Evolutionary conservation across 2,329 filamentous ascomycete genomes (phyloP).

Genomic region (Colletotrichum noveboracense): DNA sequence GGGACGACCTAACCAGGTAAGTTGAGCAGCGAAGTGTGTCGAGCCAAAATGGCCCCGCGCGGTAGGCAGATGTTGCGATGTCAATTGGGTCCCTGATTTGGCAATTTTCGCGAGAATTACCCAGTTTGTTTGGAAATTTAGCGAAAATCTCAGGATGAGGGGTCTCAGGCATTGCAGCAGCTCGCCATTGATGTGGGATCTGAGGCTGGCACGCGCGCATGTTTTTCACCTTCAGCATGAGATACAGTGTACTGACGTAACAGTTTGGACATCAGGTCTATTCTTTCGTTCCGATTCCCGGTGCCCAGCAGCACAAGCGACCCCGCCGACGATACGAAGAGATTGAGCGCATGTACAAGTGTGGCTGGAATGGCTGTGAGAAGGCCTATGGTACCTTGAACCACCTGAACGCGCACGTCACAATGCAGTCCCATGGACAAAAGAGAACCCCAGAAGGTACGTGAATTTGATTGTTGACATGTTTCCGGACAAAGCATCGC

Average conservation of each 20-base stretch:
- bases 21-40: constrained; percentile 29
- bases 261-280: constrained; percentile 71
- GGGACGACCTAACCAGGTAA: constrained; percentile 65
- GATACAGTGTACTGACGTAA: constrained; percentile 21
- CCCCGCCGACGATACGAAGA: constrained; percentile 94
- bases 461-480: constrained; percentile 32
- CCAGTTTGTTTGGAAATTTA: background rate
- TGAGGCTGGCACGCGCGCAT: background rate
- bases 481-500: background rate
- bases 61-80: background rate
- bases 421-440: constrained; percentile 95
- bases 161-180: background rate
- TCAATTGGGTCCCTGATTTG: background rate
- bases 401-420: constrained; percentile 96
- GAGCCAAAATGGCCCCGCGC: background rate
- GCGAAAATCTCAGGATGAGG: background rate
- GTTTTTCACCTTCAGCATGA: background rate
- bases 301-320: constrained; percentile 95
- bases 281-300: constrained; percentile 96
- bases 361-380: constrained; percentile 97
- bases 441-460: constrained; percentile 98
- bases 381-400: constrained; percentile 98
- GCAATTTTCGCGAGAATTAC: background rate
- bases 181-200: background rate
- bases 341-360: constrained; percentile 99